phyloP scores from a whole-genome alignment of 225 moss, liverwort and hornwort species.

The Sphagnum contortum region DNA sequence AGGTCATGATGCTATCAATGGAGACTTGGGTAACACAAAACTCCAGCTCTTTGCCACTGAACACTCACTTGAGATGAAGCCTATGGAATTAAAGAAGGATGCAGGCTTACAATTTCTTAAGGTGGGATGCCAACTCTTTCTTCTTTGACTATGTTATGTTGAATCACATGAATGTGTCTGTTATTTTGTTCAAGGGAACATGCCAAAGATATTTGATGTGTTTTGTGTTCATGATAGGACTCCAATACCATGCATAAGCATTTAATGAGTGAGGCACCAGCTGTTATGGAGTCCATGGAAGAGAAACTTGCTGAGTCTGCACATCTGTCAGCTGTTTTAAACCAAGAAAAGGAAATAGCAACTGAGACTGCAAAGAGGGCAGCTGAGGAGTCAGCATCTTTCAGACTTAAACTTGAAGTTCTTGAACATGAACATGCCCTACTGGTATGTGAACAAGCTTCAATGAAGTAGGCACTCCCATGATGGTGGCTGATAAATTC shows the following conservation, averaged over 20 bases:
- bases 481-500: too few species aligned
- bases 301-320: slow-evolving; percentile 30
- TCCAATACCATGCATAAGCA: too few species aligned
- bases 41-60: slow-evolving; percentile 26
- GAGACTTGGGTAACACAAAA: slow-evolving; percentile 21
- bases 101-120: too few species aligned
- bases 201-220: too few species aligned
- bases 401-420: slow-evolving; percentile 18
- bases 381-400: slow-evolving; percentile 15
- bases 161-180: too few species aligned
- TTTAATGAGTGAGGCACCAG: too few species aligned
- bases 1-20: slow-evolving; percentile 16
- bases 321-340: slow-evolving; percentile 20
- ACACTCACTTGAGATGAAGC: slow-evolving; percentile 15
- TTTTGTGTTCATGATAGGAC: too few species aligned
- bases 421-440: slow-evolving; percentile 30
- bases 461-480: too few species aligned
- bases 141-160: too few species aligned
- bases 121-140: too few species aligned
- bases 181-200: too few species aligned
- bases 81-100: slow-evolving; percentile 20
- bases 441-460: slow-evolving; percentile 16
- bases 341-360: slow-evolving; percentile 21
- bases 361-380: slow-evolving; percentile 17
- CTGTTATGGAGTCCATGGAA: slow-evolving; percentile 5